Percentiles rank a stretch among this genome's conserved stretches.
phyloP scores from a whole-genome alignment of 768 basidiomycete species.

The Ramaria sp. region DNA sequence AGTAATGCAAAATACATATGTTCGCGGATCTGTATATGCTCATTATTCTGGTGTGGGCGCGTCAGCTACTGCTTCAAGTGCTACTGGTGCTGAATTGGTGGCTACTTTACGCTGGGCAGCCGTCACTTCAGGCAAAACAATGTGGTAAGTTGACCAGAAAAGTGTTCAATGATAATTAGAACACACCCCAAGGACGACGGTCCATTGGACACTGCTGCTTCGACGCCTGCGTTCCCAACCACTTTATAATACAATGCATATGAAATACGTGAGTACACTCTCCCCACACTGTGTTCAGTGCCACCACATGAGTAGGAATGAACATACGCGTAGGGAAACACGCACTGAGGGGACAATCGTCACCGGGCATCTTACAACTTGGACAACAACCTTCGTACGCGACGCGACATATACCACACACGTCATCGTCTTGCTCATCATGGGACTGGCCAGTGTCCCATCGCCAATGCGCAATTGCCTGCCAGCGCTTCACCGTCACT shows the following conservation, averaged over 20 bases:
- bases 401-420: conserved; percentile 84
- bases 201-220: conserved; percentile 99
- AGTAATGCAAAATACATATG: conserved; percentile 1
- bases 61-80: neutral
- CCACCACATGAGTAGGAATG: neutral
- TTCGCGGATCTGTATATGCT: neutral
- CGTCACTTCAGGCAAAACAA: neutral
- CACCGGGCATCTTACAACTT: conserved; percentile 91
- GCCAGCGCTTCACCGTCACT: conserved; percentile 74
- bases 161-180: neutral
- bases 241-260: conserved; percentile 96
- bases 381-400: conserved; percentile 94
- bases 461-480: conserved; percentile 82
- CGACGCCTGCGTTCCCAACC: conserved; percentile 81
- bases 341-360: conserved; percentile 86
- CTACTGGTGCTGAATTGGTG: neutral
- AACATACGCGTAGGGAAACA: conserved; percentile 13
- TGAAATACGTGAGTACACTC: conserved; percentile 97
- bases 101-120: neutral
- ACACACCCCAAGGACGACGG: conserved; percentile 80
- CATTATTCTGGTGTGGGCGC: neutral
- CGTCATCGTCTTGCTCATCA: conserved; percentile 37
- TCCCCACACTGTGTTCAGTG: conserved; percentile 74
- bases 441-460: conserved; percentile 48
- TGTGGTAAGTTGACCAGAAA: too few species aligned